A percentile compares a stretch with the other conserved stretches of the same genome.
phyloP scores from a whole-genome alignment of 2,329 filamentous ascomycete species.

The Ophiosphaerella narmari region DNA sequence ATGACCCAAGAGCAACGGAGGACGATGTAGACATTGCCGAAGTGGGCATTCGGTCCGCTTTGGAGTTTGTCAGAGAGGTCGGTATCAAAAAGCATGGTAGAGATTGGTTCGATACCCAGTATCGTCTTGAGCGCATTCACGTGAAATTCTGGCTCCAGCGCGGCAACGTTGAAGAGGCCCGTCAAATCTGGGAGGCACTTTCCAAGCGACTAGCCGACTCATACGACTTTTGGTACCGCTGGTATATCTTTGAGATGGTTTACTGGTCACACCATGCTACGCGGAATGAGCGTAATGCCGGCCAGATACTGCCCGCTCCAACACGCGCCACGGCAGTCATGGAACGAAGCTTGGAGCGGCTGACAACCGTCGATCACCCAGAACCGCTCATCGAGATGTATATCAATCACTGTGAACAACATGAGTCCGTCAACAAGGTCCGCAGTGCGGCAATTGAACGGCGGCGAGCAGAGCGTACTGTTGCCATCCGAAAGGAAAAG shows the following conservation, averaged over 20 bases:
- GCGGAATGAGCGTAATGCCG: conserved; percentile 55
- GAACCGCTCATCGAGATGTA: conserved; percentile 77
- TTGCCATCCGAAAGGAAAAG: conserved; percentile 64
- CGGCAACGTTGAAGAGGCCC: conserved; percentile 74
- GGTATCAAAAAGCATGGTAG: conserved; percentile 78
- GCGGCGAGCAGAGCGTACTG: conserved; percentile 59
- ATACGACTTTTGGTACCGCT: conserved; percentile 92
- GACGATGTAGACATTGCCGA: conserved; percentile 84
- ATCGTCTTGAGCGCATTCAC: conserved; percentile 86
- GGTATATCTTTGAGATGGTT: conserved; percentile 90
- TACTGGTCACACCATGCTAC: conserved; percentile 64
- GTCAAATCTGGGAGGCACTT: conserved; percentile 76
- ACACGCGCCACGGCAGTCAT: conserved; percentile 76
- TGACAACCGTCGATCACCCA: conserved; percentile 72
- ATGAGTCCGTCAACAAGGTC: conserved; percentile 77
- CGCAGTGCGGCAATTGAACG: conserved; percentile 75
- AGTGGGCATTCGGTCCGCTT: conserved; percentile 80
- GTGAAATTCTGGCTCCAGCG: conserved; percentile 91
- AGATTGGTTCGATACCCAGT: conserved; percentile 80
- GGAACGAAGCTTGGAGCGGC: conserved; percentile 66
- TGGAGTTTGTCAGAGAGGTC: conserved; percentile 80
- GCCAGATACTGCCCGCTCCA: conserved; percentile 61
- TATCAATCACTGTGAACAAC: conserved; percentile 82
- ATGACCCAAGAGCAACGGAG: conserved; percentile 71
- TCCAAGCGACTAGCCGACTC: conserved; percentile 72